Evolutionary conservation across 2,329 filamentous ascomycete species (phyloP).

Genomic region (Exophiala bonariae): DNA sequence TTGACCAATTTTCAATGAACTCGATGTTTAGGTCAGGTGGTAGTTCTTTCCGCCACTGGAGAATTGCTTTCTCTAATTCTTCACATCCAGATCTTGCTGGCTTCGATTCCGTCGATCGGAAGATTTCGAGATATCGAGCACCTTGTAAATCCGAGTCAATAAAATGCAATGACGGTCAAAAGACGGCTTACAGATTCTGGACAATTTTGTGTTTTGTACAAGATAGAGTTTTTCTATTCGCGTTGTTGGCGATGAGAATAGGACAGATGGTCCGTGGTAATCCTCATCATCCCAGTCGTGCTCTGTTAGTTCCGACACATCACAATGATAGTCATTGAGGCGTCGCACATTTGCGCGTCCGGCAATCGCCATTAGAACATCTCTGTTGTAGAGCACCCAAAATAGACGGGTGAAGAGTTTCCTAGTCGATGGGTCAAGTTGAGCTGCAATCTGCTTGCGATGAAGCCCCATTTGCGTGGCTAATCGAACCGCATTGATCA

Average conservation of each 20-base stretch:
- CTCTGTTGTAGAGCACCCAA: not conserved
- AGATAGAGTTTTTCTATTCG: not conserved
- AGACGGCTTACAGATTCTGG: not conserved
- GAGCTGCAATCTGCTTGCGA: not conserved
- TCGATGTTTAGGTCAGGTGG: not conserved
- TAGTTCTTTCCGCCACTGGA: not conserved
- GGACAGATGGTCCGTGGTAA: not conserved
- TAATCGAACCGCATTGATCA: constrained; percentile 28
- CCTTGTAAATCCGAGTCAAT: not conserved
- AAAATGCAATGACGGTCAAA: not conserved
- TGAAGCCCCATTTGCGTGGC: constrained; percentile 28
- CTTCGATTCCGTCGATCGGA: not conserved
- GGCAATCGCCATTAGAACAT: not conserved
- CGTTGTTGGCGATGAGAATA: too few relatives aligned
- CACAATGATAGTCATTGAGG: not conserved
- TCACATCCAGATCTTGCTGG: not conserved
- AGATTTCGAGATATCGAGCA: not conserved
- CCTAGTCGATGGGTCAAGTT: not conserved
- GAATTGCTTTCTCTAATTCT: not conserved
- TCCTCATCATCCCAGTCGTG: not conserved
- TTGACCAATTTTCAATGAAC: not conserved
- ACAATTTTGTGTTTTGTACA: not conserved
- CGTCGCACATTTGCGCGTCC: not conserved
- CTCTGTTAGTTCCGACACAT: not conserved
- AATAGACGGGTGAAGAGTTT: not conserved